A percentile compares a stretch with the other conserved stretches of the same genome.
Evolutionary conservation across 768 basidiomycete genomes (phyloP).

Genomic region (Agaricus subrufescens): DNA sequence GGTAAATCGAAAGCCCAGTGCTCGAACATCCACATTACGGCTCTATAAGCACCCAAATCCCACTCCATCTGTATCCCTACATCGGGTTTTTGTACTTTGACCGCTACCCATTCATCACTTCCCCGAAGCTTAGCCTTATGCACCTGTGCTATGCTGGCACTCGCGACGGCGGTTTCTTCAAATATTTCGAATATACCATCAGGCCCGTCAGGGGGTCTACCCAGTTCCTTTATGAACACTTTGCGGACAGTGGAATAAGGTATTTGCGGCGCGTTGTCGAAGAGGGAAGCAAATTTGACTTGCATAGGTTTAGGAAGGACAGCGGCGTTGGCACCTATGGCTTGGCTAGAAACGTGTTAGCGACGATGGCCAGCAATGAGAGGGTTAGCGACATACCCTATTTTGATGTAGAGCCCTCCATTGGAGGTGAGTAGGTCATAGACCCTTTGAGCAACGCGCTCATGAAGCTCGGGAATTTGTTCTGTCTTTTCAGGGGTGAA

Average conservation of each 20-base stretch:
- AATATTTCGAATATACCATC: slow-evolving; percentile 77
- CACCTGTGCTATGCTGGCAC: slow-evolving; percentile 91
- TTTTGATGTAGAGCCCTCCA: slow-evolving; percentile 84
- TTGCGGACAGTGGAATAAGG: slow-evolving; percentile 62
- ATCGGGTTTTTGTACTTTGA: slow-evolving; percentile 90
- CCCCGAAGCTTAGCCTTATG: slow-evolving; percentile 65
- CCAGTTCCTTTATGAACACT: slow-evolving; percentile 70
- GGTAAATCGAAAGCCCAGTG: slow-evolving; percentile 83
- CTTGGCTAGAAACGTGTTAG: slow-evolving; percentile 43
- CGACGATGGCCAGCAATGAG: background rate
- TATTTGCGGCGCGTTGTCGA: slow-evolving; percentile 87
- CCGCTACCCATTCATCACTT: slow-evolving; percentile 70
- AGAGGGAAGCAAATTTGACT: slow-evolving; percentile 74
- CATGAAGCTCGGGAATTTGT: slow-evolving; percentile 75
- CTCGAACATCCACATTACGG: slow-evolving; percentile 78
- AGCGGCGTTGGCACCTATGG: slow-evolving; percentile 81
- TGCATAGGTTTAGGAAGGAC: slow-evolving; percentile 82
- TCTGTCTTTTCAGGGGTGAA: slow-evolving; percentile 71
- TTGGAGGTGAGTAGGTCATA: slow-evolving; percentile 75
- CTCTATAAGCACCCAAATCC: slow-evolving; percentile 68
- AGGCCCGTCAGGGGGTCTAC: slow-evolving; percentile 57
- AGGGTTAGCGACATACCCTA: slow-evolving; percentile 36
- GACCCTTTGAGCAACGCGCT: slow-evolving; percentile 77
- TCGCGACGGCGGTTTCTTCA: slow-evolving; percentile 72
- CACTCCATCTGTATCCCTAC: slow-evolving; percentile 84